Evolutionary conservation across 2,329 filamentous ascomycete genomes (phyloP), one percentile per base, ranked within the genome.

Genomic region (Dactylellina haptotyla): DNA sequence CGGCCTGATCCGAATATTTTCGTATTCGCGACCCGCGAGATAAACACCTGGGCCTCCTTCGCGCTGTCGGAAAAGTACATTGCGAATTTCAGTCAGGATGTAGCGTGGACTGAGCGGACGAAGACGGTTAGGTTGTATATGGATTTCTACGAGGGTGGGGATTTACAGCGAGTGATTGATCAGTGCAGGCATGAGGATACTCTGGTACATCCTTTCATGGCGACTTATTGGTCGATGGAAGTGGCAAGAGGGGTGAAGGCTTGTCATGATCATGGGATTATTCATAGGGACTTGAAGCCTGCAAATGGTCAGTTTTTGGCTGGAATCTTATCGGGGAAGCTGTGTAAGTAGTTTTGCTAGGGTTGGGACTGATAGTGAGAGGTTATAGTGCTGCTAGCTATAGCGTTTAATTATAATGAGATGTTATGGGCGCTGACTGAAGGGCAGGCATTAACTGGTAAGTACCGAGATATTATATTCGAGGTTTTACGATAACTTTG

Each of bases 211-310:
- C 65, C 65, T 3, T 62, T 71, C 37, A 57, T 71, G 3, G 65
- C 57, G 28, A 63, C 50, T 3, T 71, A 71, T 28, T 71, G 57
- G 65, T 50, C 57, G 8, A 30, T 58, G 57, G 65, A 71, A 30
- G 53, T 71, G 10, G 65, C 57, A 9, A 71, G 57, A 30, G 65
- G 65, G 2, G 20, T 71, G 8, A 71, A 63, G n/a, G 57, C 65
- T 25, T 71, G 57, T 37, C 65, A 71, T 39, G 65, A 71, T 34
- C 57, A 54, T 50, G 57, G 50, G 8, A 71, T 71, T 26, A 56
- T 63, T 28, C 65, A 71, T 51, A 18, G 65, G 28, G 65, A 71
- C 51, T 32, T 71, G 23, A 71, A 71, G 14, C 57, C 57, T 1
- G 57, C 39, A 1, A 71, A 71, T 51, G 50, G 64, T 62, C 10